These are phyloP conservation scores for Phaeotremella skinneri DNA, from an alignment of 768 basidiomycete species.

Conservation along the genomic window DNA sequence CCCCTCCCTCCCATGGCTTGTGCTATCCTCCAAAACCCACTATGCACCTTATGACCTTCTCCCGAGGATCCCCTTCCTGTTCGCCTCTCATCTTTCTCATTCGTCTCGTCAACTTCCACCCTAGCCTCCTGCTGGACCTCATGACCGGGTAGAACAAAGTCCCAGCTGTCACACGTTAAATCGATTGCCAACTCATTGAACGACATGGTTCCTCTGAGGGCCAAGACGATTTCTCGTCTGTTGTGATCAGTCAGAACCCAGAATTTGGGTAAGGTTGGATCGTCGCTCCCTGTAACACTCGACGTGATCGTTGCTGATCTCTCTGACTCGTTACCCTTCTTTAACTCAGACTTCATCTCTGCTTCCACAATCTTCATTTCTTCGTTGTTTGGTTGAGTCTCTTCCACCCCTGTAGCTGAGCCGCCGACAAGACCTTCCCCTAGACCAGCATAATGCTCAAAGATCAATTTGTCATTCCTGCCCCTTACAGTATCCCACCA, in stretches of 20 bases:
- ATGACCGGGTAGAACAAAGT: constrained; percentile 26
- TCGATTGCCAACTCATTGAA: constrained; percentile 83
- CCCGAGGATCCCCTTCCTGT: constrained; percentile 31
- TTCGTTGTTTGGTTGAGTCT: background rate
- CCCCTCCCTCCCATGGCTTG: constrained; percentile 72
- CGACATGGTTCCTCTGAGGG: constrained; percentile 78
- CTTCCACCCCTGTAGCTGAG: background rate
- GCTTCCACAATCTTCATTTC: background rate
- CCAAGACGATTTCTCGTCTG: constrained; percentile 70
- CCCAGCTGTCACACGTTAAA: constrained; percentile 71
- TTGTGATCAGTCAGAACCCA: constrained; percentile 83
- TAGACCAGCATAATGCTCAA: constrained; percentile 60
- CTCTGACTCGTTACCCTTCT: background rate
- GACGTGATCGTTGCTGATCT: background rate
- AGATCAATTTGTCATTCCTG: constrained; percentile 77
- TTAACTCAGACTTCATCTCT: background rate
- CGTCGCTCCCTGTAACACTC: background rate
- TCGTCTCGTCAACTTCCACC: background rate
- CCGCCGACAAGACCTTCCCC: constrained; percentile 9
- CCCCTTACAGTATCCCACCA: constrained; percentile 84
- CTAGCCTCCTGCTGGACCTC: background rate
- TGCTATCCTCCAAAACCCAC: constrained; percentile 77
- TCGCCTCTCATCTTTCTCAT: background rate
- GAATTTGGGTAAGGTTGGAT: constrained; percentile 57
- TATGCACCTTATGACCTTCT: constrained; percentile 64